Conservation (phyloP, 2,329 filamentous ascomycete genomes). For the Colletotrichum euphorbiae region DNA sequence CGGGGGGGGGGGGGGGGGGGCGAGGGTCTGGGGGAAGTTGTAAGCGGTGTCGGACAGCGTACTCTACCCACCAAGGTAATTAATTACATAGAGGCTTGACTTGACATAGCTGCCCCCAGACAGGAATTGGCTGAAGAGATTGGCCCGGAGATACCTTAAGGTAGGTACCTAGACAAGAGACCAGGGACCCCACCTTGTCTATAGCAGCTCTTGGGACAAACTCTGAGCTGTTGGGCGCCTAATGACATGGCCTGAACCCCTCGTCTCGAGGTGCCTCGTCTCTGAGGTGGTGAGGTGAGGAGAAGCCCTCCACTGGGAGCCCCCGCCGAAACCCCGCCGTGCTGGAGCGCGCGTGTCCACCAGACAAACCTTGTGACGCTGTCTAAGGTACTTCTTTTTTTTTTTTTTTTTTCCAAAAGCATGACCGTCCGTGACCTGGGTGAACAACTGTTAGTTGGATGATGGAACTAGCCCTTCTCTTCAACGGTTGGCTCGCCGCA, state of each 20-base stretch:
- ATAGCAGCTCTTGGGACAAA: conserved; percentile 15
- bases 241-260: conserved; percentile 18
- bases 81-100: too few species aligned
- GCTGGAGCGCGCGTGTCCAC: too few species aligned
- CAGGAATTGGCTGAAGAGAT: conserved; percentile 4
- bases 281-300: neutral
- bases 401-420: neutral
- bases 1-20: too few species aligned
- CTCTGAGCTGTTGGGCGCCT: neutral
- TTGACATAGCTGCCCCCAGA: neutral
- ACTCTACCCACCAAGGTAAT: too few species aligned
- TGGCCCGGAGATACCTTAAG: conserved; percentile 27
- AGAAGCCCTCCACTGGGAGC: neutral
- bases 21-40: conserved; percentile 26
- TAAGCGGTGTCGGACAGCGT: conserved; percentile 16
- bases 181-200: neutral
- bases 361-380: neutral
- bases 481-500: neutral
- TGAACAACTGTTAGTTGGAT: neutral
- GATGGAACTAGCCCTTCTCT: neutral
- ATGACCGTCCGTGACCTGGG: neutral
- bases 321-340: neutral
- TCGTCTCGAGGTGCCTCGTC: conserved; percentile 28
- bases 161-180: neutral
- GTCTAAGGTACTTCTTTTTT: neutral